phyloP scores from a whole-genome alignment of 768 basidiomycete species.

The Lactifluus piperatus region DNA sequence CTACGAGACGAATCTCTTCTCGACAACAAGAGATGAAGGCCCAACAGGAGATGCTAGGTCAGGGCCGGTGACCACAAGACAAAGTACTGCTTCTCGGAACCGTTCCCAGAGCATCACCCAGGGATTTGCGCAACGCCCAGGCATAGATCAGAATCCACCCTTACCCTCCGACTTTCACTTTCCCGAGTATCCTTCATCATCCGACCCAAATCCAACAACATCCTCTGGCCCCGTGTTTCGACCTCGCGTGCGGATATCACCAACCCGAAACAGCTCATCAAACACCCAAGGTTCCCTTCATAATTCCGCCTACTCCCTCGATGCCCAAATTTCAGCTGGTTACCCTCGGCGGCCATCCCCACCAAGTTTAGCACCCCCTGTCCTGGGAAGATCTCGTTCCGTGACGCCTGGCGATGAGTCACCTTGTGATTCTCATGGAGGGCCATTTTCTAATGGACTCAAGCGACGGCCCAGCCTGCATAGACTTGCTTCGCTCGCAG shows the following conservation, averaged over 20 bases:
- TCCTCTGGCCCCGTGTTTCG: not conserved
- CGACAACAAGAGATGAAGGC: not conserved
- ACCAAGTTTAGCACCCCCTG: constrained; percentile 28
- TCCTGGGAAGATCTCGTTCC: constrained; percentile 29
- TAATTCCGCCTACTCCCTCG: constrained; percentile 49
- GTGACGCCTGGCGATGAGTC: constrained; percentile 25
- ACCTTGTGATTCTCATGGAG: not conserved
- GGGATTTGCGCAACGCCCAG: not conserved
- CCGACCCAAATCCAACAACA: not conserved
- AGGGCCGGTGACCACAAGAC: not conserved
- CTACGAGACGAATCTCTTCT: not conserved
- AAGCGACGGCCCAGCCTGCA: constrained; percentile 34
- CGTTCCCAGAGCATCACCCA: constrained; percentile 10
- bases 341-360: constrained; percentile 12
- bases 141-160: not conserved
- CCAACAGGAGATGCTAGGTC: not conserved
- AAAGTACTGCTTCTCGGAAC: constrained; percentile 6
- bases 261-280: constrained; percentile 3
- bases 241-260: constrained; percentile 4
- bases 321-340: constrained; percentile 30
- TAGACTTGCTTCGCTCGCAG: constrained; percentile 45
- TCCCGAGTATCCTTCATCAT: constrained; percentile 25
- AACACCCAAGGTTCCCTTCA: constrained; percentile 24
- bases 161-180: constrained; percentile 29
- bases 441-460: constrained; percentile 11